These are phyloP conservation scores for Pseudogymnoascus sp. DNA, from an alignment of 2,329 filamentous ascomycete species.

Conservation along the genomic window DNA sequence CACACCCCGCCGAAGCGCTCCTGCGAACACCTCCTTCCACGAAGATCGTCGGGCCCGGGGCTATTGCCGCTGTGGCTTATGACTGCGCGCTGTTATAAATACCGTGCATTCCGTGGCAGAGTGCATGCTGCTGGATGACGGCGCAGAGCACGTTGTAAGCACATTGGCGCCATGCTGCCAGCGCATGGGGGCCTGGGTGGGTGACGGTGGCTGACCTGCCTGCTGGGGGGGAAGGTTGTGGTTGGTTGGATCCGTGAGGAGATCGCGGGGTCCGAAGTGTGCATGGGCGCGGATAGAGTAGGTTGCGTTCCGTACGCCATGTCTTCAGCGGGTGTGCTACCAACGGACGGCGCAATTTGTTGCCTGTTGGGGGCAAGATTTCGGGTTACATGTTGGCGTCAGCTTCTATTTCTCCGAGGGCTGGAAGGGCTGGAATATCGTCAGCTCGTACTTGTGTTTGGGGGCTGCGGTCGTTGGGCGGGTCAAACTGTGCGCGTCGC, in stretches of 20 bases:
- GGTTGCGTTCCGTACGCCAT: background rate
- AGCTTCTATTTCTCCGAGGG: slow-evolving; percentile 1
- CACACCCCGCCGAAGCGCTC: background rate
- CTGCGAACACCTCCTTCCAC: background rate
- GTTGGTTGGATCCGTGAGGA: background rate
- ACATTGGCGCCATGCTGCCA: slow-evolving; percentile 7
- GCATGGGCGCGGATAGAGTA: background rate
- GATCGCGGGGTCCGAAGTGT: background rate
- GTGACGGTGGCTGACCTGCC: background rate
- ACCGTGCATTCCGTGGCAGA: slow-evolving; percentile 1
- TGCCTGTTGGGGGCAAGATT: background rate
- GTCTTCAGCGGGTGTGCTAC: slow-evolving; percentile 2
- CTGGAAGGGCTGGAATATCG: background rate
- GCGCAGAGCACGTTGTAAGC: slow-evolving; percentile 2
- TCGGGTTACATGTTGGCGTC: background rate
- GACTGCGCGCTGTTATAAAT: background rate
- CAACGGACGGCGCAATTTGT: background rate
- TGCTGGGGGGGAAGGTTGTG: background rate
- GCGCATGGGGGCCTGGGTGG: background rate
- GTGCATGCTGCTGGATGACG: background rate
- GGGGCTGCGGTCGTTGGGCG: background rate
- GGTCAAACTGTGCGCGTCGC: background rate
- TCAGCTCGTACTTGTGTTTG: background rate
- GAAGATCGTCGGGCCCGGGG: background rate
- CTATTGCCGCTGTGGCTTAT: background rate